These are phyloP conservation scores for Candida manassasensis DNA, from an alignment of 805 yeast genomes.

Conservation along the genomic window DNA sequence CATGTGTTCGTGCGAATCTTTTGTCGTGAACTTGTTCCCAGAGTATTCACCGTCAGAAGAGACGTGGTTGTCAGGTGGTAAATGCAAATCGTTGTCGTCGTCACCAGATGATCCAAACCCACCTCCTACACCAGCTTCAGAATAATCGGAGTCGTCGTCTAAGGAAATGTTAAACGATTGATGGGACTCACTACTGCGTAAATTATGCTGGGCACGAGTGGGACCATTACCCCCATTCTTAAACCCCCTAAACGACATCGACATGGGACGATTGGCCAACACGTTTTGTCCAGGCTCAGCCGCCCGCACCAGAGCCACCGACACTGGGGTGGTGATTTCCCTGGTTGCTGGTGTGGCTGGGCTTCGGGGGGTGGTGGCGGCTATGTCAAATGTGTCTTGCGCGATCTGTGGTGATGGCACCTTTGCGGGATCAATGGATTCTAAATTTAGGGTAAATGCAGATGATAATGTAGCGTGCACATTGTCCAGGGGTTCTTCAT, in stretches of 20 bases:
- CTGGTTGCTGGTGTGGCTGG: neutral
- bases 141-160: conserved; percentile 25
- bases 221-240: conserved; percentile 47
- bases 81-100: conserved; percentile 6
- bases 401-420: conserved; percentile 3
- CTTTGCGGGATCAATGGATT: conserved; percentile 6
- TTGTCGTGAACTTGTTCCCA: conserved; percentile 7
- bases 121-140: conserved; percentile 31
- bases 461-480: no score
- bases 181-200: conserved; percentile 35
- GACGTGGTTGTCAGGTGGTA: neutral
- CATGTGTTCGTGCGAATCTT: conserved; percentile 6
- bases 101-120: conserved; percentile 28
- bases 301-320: conserved; percentile 2
- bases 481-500: no score
- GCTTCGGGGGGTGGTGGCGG: neutral
- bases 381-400: neutral
- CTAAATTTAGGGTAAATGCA: conserved; percentile 9
- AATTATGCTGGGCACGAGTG: conserved; percentile 20
- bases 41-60: conserved; percentile 5
- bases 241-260: conserved; percentile 59
- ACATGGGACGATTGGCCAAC: conserved; percentile 33
- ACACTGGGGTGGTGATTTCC: neutral
- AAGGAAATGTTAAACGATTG: conserved; percentile 38
- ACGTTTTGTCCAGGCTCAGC: conserved; percentile 8